Evolutionary conservation across 78 protist genomes (phyloP).

Genomic region (Planoprotostelium fungivorum): DNA sequence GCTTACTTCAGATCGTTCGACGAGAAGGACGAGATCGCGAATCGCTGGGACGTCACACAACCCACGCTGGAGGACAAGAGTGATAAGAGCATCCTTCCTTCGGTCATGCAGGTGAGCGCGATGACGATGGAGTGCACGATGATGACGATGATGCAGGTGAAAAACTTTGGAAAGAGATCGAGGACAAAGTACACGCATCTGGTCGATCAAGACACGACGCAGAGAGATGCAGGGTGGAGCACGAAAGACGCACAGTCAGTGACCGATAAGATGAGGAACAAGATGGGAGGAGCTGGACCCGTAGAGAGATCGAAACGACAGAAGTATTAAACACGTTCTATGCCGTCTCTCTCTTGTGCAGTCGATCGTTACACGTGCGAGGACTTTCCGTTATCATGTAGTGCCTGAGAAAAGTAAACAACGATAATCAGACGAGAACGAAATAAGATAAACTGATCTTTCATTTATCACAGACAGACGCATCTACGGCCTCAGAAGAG

Average conservation of each 20-base stretch:
- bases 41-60: slow-evolving; percentile 32
- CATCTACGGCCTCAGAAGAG: too few species aligned
- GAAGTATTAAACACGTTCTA: not conserved
- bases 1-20: slow-evolving; percentile 36
- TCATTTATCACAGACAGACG: too few species aligned
- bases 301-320: not conserved
- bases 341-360: too few species aligned
- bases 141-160: not conserved
- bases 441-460: too few species aligned
- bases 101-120: slow-evolving; percentile 57
- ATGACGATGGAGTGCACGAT: not conserved
- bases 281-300: not conserved
- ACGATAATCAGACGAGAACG: too few species aligned
- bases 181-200: slow-evolving; percentile 63
- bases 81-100: slow-evolving; percentile 32
- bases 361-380: too few species aligned
- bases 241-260: not conserved
- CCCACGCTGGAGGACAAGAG: slow-evolving; percentile 48
- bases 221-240: slow-evolving; percentile 13
- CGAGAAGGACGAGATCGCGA: slow-evolving; percentile 53
- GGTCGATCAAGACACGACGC: slow-evolving; percentile 53
- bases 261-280: not conserved
- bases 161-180: slow-evolving; percentile 56
- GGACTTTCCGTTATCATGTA: too few species aligned
- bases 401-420: too few species aligned